Evolutionary conservation across 352 stramenopile species (phyloP).

Genomic region (Pythium folliculosum): DNA sequence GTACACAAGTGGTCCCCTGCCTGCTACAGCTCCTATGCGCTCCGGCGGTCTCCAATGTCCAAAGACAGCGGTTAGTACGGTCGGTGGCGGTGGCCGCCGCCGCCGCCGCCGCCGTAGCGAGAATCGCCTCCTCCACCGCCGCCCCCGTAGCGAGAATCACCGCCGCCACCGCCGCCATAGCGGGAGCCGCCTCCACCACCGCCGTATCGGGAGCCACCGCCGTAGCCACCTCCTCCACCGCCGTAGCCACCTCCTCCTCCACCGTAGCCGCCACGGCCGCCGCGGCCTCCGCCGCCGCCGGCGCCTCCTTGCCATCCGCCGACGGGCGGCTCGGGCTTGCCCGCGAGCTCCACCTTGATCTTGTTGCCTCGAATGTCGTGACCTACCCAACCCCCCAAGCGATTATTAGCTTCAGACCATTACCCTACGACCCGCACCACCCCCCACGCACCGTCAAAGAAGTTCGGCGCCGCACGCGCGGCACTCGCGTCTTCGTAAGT

Average conservation of each 20-base stretch:
- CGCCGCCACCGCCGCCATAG: conserved; percentile 38
- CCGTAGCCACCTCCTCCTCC: conserved; percentile 42
- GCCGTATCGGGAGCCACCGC: conserved; percentile 8
- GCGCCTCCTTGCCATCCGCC: conserved; percentile 67
- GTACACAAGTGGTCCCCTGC: too few relatives aligned
- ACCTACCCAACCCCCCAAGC: conserved; percentile 31
- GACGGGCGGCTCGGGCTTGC: conserved; percentile 77
- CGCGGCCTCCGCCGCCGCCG: conserved; percentile 35
- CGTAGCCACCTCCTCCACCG: conserved; percentile 38
- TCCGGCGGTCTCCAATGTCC: too few relatives aligned
- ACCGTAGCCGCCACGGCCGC: conserved; percentile 38
- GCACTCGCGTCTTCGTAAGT: conserved; percentile 88
- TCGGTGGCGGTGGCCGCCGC: conserved; percentile 40
- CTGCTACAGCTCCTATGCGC: too few relatives aligned
- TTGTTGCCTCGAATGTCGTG: conserved; percentile 76
- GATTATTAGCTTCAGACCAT: background rate
- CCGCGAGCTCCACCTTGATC: conserved; percentile 85
- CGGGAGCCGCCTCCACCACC: conserved; percentile 30
- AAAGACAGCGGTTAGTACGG: conserved; percentile 43
- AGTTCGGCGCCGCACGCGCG: conserved; percentile 73
- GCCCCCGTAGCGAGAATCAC: background rate
- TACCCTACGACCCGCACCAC: too few relatives aligned
- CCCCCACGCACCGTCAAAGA: conserved; percentile 69
- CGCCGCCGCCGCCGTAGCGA: background rate
- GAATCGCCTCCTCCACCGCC: conserved; percentile 32